phyloP scores from a whole-genome alignment of 176 grass and related monocot genomes.

The Puya raimondii region DNA sequence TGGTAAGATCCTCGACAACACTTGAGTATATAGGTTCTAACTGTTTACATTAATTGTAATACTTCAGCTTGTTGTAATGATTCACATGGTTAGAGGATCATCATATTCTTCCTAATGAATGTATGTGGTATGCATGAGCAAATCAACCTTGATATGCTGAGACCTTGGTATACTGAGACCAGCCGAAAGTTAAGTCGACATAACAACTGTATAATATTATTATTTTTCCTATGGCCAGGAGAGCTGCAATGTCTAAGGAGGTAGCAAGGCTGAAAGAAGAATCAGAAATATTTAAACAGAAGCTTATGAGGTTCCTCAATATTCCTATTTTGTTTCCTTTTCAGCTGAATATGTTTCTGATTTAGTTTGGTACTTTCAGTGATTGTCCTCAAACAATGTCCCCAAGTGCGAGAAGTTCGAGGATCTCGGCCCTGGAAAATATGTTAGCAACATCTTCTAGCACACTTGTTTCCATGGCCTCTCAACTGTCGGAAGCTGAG shows the following conservation, averaged over 20 bases:
- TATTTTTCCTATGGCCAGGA: slow-evolving; percentile 33
- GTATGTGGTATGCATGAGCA: no score
- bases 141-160: no score
- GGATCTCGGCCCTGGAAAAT: slow-evolving; percentile 91
- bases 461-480: slow-evolving; percentile 72
- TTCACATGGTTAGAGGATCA: no score
- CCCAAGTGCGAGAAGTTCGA: slow-evolving; percentile 83
- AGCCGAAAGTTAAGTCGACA: not conserved
- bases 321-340: not conserved
- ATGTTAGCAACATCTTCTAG: slow-evolving; percentile 83
- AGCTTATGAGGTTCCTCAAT: slow-evolving; percentile 38
- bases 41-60: no score
- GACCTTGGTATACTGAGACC: no score
- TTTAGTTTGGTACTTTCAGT: slow-evolving; percentile 19
- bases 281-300: slow-evolving; percentile 35
- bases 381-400: slow-evolving; percentile 83
- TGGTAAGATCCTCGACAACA: no score
- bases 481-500: slow-evolving; percentile 85
- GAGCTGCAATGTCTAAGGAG: slow-evolving; percentile 80
- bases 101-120: no score
- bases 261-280: slow-evolving; percentile 82
- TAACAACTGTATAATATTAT: not conserved
- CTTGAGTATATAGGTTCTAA: no score
- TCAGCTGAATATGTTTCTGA: not conserved
- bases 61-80: no score